Base-by-base conservation (phyloP, 2,329 filamentous ascomycete species). In the Dactylellina leptospora region DNA sequence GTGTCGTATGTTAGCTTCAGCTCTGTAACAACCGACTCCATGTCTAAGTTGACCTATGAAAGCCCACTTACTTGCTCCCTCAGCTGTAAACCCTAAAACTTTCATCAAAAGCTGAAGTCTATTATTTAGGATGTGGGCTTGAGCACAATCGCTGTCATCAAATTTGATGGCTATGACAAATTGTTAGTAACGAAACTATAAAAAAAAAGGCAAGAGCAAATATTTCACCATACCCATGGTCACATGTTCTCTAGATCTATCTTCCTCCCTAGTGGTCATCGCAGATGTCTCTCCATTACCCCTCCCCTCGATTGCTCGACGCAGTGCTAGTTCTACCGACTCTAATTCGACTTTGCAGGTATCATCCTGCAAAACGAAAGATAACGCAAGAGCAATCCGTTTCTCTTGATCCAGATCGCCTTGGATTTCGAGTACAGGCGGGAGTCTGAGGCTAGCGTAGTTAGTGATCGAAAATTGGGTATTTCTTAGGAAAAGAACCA, bases 341-440 rank as follows among this genome's bases (percentile, higher is more conserved):
- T 84, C 84, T n/a, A 96, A 81, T 59, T 90, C 85, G 68, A 92
- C 88, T 2, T 84, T 83, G 76, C 95, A 88, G 61, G 89, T 89
- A 78, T 91, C 90, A 78, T 96, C 91, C 16, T 96, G 82, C 71
- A 99, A 80, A 1, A 89, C 87, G 51, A 70, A 30, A n/a, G 90
- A 87, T 3, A 96, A 89, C 3, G 89, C 90, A 59, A 97, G 89
- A 13, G 86, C 90, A 74, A 97, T 85, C 78, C 93, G 89, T 68
- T 88, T 85, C 48, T 90, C 86, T 18, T 82, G 83, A 27, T 83
- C 81, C 68, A 90, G 85, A 0, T 85, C 86, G 44, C 88, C 84
- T 76, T 90, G 91, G 75, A 99, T 90, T 76, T 95, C 90, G 18
- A 99, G 83, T 78, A 96, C 91, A 9, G 90, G 90, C 0, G 88